phyloP scores from a whole-genome alignment of 768 basidiomycete genomes.

The Pleurotus djamor region DNA sequence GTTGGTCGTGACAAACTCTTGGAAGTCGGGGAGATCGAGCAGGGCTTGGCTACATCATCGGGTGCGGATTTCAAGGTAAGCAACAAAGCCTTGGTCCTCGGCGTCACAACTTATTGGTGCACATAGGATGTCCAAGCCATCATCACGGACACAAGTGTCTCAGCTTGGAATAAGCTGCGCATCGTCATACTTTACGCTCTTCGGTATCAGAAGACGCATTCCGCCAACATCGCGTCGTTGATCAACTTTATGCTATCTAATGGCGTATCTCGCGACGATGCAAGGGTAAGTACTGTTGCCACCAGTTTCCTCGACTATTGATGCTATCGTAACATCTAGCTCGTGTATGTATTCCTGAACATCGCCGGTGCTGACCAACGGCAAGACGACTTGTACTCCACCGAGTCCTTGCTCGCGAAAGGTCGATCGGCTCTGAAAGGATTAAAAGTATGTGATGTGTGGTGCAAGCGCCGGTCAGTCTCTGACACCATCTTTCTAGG shows the following conservation, averaged over 20 bases:
- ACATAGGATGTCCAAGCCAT: slow-evolving; percentile 79
- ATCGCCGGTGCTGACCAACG: slow-evolving; percentile 94
- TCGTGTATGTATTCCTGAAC: slow-evolving; percentile 91
- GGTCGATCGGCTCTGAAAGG: slow-evolving; percentile 95
- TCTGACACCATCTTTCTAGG: slow-evolving; percentile 41
- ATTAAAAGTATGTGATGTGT: slow-evolving; percentile 61
- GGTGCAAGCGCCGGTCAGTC: background rate
- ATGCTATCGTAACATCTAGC: slow-evolving; percentile 36
- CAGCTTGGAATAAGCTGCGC: slow-evolving; percentile 82
- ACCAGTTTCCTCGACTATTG: slow-evolving; percentile 8
- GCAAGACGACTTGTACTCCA: slow-evolving; percentile 96
- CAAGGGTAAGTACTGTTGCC: slow-evolving; percentile 49
- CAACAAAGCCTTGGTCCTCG: background rate
- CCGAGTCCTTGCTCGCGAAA: slow-evolving; percentile 90
- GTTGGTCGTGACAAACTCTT: slow-evolving; percentile 85
- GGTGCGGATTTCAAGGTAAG: slow-evolving; percentile 85
- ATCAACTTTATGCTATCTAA: slow-evolving; percentile 75
- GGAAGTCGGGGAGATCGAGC: slow-evolving; percentile 92
- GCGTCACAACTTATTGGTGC: background rate
- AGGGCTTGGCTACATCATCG: slow-evolving; percentile 90
- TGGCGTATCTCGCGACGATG: slow-evolving; percentile 76
- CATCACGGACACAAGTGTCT: slow-evolving; percentile 63
- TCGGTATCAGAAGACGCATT: slow-evolving; percentile 89
- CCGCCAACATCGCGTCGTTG: slow-evolving; percentile 76
- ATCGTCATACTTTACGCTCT: slow-evolving; percentile 91